Percentiles rank a stretch among this genome's conserved stretches.
Conservation (phyloP, 2,329 filamentous ascomycete species). For the Diaporthe eres region DNA sequence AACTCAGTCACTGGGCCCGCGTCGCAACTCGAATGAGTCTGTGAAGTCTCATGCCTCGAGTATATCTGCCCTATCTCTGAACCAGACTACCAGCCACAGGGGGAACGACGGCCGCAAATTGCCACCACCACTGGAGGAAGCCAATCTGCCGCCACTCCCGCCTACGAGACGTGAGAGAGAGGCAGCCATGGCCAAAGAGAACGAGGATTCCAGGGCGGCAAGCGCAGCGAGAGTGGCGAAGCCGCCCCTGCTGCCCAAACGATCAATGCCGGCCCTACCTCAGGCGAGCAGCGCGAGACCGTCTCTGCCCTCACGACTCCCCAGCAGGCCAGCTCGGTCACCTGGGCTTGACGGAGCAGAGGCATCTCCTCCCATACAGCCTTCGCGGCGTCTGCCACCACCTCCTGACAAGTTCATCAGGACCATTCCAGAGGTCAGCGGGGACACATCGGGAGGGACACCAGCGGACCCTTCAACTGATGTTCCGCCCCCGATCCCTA, state of each 20-base stretch:
- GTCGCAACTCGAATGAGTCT: slow-evolving; percentile 71
- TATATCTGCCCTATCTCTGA: slow-evolving; percentile 66
- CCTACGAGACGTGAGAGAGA: slow-evolving; percentile 69
- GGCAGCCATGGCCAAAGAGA: slow-evolving; percentile 55
- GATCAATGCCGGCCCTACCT: slow-evolving; percentile 55
- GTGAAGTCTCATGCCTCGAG: slow-evolving; percentile 68
- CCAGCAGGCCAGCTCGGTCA: slow-evolving; percentile 61
- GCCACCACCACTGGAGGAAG: slow-evolving; percentile 68
- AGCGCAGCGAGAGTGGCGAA: slow-evolving; percentile 43
- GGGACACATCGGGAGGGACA: slow-evolving; percentile 42
- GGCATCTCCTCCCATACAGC: slow-evolving; percentile 59
- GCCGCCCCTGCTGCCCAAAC: slow-evolving; percentile 53
- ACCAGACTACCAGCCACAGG: slow-evolving; percentile 59
- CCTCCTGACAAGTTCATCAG: slow-evolving; percentile 51
- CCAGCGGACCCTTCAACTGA: slow-evolving; percentile 47
- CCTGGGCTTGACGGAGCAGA: slow-evolving; percentile 60
- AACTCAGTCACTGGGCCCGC: slow-evolving; percentile 56
- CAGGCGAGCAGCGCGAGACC: slow-evolving; percentile 54
- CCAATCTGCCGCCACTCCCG: slow-evolving; percentile 71
- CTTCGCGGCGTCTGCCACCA: slow-evolving; percentile 57
- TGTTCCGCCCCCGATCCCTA: slow-evolving; percentile 66
- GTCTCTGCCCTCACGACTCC: slow-evolving; percentile 64
- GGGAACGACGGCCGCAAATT: slow-evolving; percentile 67
- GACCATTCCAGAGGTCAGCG: slow-evolving; percentile 49
- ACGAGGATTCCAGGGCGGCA: slow-evolving; percentile 50